Evolutionary conservation across 2,329 filamentous ascomycete genomes (phyloP).

Genomic region (Phialophora macrospora): DNA sequence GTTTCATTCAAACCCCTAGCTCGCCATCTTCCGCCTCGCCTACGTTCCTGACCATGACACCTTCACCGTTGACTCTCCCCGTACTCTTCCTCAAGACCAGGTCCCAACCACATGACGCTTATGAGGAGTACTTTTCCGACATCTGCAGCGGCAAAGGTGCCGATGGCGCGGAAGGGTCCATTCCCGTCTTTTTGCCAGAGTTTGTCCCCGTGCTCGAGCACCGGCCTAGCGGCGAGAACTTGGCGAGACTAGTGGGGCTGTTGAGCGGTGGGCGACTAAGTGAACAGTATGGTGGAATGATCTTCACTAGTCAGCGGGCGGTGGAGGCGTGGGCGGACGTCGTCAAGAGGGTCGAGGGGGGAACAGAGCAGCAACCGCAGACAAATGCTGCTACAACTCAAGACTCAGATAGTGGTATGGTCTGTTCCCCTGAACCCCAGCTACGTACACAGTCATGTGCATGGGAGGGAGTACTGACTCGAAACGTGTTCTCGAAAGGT

Average conservation of each 20-base stretch:
- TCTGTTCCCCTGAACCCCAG: constrained; percentile 8
- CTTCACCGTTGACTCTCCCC: constrained; percentile 37
- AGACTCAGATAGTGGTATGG: constrained; percentile 40
- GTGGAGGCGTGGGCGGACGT: constrained; percentile 53
- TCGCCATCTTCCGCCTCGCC: constrained; percentile 9
- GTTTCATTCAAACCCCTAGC: neutral
- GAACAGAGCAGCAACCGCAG: constrained; percentile 3
- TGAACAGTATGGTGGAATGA: constrained; percentile 52
- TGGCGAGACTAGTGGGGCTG: constrained; percentile 45
- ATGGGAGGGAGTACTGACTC: neutral
- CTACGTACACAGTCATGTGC: neutral
- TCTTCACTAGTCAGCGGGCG: constrained; percentile 57
- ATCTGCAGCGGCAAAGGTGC: constrained; percentile 3
- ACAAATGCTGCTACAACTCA: neutral
- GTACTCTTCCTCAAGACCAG: constrained; percentile 56
- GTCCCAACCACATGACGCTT: constrained; percentile 52
- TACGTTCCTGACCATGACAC: neutral
- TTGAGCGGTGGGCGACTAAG: constrained; percentile 45
- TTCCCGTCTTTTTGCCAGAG: constrained; percentile 29
- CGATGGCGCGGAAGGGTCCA: neutral
- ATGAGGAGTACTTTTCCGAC: constrained; percentile 51
- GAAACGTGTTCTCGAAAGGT: neutral
- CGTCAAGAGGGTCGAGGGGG: constrained; percentile 41
- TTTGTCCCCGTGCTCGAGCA: constrained; percentile 57
- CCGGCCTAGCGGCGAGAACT: constrained; percentile 46